Conservation (phyloP, 2,329 filamentous ascomycete species). For the Sclerotinia minor region DNA sequence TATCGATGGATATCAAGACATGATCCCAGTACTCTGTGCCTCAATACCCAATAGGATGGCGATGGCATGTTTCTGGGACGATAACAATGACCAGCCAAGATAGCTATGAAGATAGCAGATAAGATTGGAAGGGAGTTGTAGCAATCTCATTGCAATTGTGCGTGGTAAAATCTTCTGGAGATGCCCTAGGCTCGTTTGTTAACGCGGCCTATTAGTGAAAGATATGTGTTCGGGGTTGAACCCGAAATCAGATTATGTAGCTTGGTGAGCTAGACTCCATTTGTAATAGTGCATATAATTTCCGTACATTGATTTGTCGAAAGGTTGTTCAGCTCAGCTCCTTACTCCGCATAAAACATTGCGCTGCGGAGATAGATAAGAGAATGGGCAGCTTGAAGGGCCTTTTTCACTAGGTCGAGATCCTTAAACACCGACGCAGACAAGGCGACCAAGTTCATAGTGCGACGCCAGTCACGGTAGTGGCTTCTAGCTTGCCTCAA, state of each 20-base stretch:
- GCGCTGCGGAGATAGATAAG: neutral
- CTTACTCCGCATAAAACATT: neutral
- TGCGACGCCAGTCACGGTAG: neutral
- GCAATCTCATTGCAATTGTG: constrained; percentile 10
- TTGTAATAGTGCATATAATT: neutral
- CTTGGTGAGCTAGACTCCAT: neutral
- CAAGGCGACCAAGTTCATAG: neutral
- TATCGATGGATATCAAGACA: neutral
- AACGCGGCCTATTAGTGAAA: neutral
- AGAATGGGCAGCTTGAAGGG: neutral
- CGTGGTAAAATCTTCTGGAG: constrained; percentile 1
- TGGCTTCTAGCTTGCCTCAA: neutral
- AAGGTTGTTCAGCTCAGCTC: neutral
- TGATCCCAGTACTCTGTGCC: neutral
- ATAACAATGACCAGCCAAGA: neutral
- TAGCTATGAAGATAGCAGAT: constrained; percentile 4
- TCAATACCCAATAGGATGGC: neutral
- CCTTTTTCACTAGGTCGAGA: neutral
- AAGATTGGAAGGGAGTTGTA: neutral
- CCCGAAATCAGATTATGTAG: neutral
- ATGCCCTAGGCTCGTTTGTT: neutral
- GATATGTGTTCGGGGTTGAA: neutral
- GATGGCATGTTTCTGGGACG: constrained; percentile 5
- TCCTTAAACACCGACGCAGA: neutral
- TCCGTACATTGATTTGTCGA: neutral